Conservation (phyloP, 257 asterid genomes). For the Thymus quinquecostatus region DNA sequence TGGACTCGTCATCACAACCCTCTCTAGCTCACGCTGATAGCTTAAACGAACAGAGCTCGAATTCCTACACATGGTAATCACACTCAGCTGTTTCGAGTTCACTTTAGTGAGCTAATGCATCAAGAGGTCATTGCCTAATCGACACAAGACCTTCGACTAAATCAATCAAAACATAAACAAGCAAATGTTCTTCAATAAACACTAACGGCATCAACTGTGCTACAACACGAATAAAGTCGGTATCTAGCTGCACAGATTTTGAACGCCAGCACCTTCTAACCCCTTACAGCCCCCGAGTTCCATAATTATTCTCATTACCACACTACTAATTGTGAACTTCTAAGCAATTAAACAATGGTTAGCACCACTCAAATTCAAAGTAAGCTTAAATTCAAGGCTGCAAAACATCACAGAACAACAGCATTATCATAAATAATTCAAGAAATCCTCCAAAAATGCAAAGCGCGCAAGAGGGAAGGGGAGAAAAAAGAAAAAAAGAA, state of each 20-base stretch:
- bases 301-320: not conserved
- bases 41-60: not conserved
- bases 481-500: not conserved
- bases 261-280: not conserved
- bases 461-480: not conserved
- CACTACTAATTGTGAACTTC: conserved; percentile 4
- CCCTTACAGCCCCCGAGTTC: not conserved
- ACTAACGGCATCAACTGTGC: not conserved
- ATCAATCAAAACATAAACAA: not conserved
- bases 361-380: not conserved
- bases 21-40: not conserved
- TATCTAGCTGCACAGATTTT: not conserved
- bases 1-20: conserved; percentile 5
- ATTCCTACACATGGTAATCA: not conserved
- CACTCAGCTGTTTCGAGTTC: conserved; percentile 23
- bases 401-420: not conserved
- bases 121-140: not conserved
- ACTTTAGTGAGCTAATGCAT: conserved; percentile 4
- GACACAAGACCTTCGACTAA: not conserved
- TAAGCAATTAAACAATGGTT: conserved; percentile 7
- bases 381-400: conserved; percentile 7
- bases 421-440: conserved; percentile 8
- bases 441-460: conserved; percentile 13
- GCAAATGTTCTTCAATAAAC: not conserved
- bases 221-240: not conserved